Conservation (phyloP, 805 yeast genomes). For the Saturnispora gosingensis region DNA sequence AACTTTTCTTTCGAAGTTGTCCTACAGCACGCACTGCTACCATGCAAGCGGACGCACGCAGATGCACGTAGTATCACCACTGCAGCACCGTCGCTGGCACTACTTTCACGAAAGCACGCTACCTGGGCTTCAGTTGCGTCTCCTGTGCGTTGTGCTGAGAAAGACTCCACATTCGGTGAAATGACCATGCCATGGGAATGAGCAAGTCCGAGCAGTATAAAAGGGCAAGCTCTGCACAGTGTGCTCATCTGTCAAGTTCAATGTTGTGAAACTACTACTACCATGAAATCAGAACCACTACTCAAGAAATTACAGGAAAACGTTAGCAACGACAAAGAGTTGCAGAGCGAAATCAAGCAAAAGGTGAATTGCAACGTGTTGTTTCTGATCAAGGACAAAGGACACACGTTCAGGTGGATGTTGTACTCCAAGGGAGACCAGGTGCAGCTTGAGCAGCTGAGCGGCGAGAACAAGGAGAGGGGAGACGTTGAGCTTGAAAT, state of each 20-base stretch:
- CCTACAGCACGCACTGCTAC: too few species aligned
- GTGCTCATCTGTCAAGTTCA: not conserved
- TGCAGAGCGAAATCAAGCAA: not conserved
- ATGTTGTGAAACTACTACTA: not conserved
- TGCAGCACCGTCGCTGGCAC: too few species aligned
- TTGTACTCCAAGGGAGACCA: not conserved
- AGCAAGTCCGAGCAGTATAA: not conserved
- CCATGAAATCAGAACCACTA: not conserved
- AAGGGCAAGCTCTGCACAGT: not conserved
- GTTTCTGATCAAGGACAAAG: not conserved
- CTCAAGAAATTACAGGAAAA: not conserved
- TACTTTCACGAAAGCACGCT: too few species aligned
- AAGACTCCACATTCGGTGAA: not conserved
- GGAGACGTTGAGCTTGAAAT: conserved; percentile 3
- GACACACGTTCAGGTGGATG: not conserved
- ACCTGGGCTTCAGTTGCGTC: too few species aligned
- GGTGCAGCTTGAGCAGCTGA: not conserved
- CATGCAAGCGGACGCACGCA: too few species aligned
- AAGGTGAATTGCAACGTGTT: conserved; percentile 1
- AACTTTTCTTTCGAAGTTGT: too few species aligned
- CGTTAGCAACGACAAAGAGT: not conserved
- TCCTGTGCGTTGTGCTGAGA: too few species aligned
- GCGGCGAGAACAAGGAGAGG: not conserved
- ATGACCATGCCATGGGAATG: not conserved
- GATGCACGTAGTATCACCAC: too few species aligned